Evolutionary conservation across 148 eudicot species (phyloP).

Genomic region (Beta vulgaris): DNA sequence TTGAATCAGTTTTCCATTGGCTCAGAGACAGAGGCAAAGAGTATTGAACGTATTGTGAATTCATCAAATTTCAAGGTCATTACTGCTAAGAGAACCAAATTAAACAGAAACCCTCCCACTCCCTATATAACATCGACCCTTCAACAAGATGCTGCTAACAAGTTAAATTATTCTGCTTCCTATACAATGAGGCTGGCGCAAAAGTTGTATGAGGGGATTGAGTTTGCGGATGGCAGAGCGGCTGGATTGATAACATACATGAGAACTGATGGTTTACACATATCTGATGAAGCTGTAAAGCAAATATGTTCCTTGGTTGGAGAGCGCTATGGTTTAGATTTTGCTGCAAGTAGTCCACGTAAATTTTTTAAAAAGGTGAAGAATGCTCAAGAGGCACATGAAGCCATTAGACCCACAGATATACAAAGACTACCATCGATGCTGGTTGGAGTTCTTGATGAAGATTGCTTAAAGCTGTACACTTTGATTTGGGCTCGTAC

Average conservation of each 20-base stretch:
- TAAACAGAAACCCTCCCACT: constrained; percentile 62
- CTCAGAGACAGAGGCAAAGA: constrained; percentile 54
- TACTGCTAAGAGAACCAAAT: constrained; percentile 50
- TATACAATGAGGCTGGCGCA: constrained; percentile 92
- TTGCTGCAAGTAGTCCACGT: constrained; percentile 54
- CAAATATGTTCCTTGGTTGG: constrained; percentile 55
- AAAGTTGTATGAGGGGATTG: constrained; percentile 87
- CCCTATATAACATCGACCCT: constrained; percentile 94
- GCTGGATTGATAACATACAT: constrained; percentile 88
- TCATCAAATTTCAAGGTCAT: constrained; percentile 54
- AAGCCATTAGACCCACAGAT: constrained; percentile 94
- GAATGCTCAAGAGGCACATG: constrained; percentile 99
- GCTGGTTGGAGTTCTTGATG: constrained; percentile 65
- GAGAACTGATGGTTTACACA: constrained; percentile 92
- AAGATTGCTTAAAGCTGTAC: constrained; percentile 73
- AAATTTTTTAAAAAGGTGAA: constrained; percentile 84
- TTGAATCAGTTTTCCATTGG: constrained; percentile 64
- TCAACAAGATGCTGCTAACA: constrained; percentile 98
- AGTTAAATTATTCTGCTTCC: constrained; percentile 61
- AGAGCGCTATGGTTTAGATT: constrained; percentile 65
- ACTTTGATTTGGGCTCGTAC: constrained; percentile 92
- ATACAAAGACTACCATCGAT: constrained; percentile 67
- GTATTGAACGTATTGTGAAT: constrained; percentile 46
- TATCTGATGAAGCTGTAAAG: constrained; percentile 74
- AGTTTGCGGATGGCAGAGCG: constrained; percentile 55